Base-by-base conservation (phyloP, 495 filamentous ascomycete species). In the Tuber indicum region DNA sequence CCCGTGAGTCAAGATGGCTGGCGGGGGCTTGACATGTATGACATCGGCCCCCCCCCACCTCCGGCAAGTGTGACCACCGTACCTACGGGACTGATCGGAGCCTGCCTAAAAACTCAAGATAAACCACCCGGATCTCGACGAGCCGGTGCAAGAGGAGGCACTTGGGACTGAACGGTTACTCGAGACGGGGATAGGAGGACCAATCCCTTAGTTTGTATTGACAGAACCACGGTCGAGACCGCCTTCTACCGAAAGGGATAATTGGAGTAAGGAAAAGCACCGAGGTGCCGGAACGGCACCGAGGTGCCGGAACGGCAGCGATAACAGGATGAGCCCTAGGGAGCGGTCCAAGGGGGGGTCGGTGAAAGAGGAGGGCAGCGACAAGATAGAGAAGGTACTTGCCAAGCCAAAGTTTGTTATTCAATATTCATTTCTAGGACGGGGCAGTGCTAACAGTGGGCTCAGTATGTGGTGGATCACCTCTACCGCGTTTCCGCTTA, bases 401-500 rank as follows among this genome's bases (percentile, higher is more conserved):
- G 80, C 89, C 9, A 84, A 90, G 70, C 90, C 89, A 32, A 89
- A 88, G 88, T 89, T 75, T 32, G 84, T 81, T 62, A 44, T 45
- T 47, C 36, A 23, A 0, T 36, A 16, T 44, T 74, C 26, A 75
- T 46, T 39, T 14, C 58, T 70, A 23, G 39, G 45, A 73, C 41
- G 72, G 49, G 17, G 74, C 21, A n/a, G 69, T 62, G 32, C 70
- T 76, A 42, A 73, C 74, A 46, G 70, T 74, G 21, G 71, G 44
- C 78, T 77, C 52, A 89, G 91, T 75, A 90, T 90, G 62, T 97
- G 93, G 93, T 97, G 94, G 93, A 91, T 95, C 79, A 92, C 92
- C 14, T 92, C 90, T 36, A 92, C 93, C 0, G 92, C 90, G 16
- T 93, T 93, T 78, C 94, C 94, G 44, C 87, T 96, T 80, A 86